Evolutionary conservation across 441 rosid species (phyloP), one percentile per base, ranked within the genome.

Genomic region (Euphorbia celastroides): DNA sequence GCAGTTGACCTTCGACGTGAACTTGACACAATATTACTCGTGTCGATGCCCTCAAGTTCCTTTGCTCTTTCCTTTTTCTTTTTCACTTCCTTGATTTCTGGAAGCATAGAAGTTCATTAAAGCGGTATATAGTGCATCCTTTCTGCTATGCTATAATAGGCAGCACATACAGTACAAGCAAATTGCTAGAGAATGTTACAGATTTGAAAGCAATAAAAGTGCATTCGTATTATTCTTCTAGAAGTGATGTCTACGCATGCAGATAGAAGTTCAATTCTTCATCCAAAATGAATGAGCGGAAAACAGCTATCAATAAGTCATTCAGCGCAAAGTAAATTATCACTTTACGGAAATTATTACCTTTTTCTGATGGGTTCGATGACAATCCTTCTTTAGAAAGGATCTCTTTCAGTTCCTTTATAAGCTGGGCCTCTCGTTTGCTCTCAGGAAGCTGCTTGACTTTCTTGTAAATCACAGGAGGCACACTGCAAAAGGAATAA

Each of bases 1-100:
- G 78, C 72, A 31, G 88, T 67, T 14, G 90, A 75, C 79, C 98
- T 85, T 78, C 98, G 87, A 57, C 97, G 90, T 46, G 96, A 86
- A 78, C 86, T 93, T 51, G 83, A 77, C 51, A 93, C 93, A 65
- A 93, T 92, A 72, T 92, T 92, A 69, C 93, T 88, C 51, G 57
- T 81, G 81, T 92, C 98, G 75, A 92, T 89, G 65, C 93, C 96
- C 78, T 89, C 96, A 5, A 93, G 94, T 80, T 93, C 96, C 73
- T 78, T 88, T 52, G 83, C 86, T 72, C 84, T 83, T 75, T 90
- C 88, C 78, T 93, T 90, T 68, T 62, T 83, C 82, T 69, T 93
- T 66, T 70, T 86, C 26, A 90, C 92, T 61, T 86, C 93, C 82
- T 93, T 93, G 71, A 90, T 90, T 64, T 93, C 97, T 93, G 86